A percentile compares a stretch with the other conserved stretches of the same genome.
These are phyloP conservation scores for Fusarium abutilonis DNA, from an alignment of 2,329 filamentous ascomycete species.

Conservation along the genomic window DNA sequence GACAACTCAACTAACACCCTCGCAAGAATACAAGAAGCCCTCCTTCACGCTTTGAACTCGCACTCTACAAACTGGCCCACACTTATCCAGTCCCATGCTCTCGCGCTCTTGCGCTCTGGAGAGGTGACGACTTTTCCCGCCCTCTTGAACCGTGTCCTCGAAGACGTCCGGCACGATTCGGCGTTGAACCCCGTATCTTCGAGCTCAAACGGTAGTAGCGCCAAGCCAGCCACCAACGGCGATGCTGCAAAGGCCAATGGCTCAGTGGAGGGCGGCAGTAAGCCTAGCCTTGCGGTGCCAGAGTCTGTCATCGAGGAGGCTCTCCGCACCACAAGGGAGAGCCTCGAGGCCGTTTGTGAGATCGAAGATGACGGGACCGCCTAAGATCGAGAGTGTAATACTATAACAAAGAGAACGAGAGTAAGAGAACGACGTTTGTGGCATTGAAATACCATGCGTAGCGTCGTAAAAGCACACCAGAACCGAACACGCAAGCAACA, in stretches of 20 bases:
- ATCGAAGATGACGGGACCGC: slow-evolving; percentile 46
- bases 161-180: slow-evolving; percentile 66
- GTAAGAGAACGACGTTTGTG: background rate
- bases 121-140: slow-evolving; percentile 68
- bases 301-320: slow-evolving; percentile 69
- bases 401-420: background rate
- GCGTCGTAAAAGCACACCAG: slow-evolving; percentile 1
- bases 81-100: slow-evolving; percentile 66
- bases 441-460: background rate
- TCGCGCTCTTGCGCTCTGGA: slow-evolving; percentile 68
- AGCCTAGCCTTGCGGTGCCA: slow-evolving; percentile 64
- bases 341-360: slow-evolving; percentile 62
- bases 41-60: slow-evolving; percentile 70
- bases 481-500: background rate
- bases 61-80: slow-evolving; percentile 71
- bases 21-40: slow-evolving; percentile 69
- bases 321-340: slow-evolving; percentile 67
- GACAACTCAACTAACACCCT: slow-evolving; percentile 16
- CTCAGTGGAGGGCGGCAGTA: slow-evolving; percentile 31
- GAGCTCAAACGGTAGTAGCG: slow-evolving; percentile 45
- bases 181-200: slow-evolving; percentile 44
- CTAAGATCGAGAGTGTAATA: background rate
- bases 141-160: slow-evolving; percentile 68
- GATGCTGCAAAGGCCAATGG: slow-evolving; percentile 45
- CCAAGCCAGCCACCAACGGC: slow-evolving; percentile 49